Percentiles rank a stretch among this genome's conserved stretches.
phyloP scores from a whole-genome alignment of 768 basidiomycete species.

The Hirschioporus abietinus region DNA sequence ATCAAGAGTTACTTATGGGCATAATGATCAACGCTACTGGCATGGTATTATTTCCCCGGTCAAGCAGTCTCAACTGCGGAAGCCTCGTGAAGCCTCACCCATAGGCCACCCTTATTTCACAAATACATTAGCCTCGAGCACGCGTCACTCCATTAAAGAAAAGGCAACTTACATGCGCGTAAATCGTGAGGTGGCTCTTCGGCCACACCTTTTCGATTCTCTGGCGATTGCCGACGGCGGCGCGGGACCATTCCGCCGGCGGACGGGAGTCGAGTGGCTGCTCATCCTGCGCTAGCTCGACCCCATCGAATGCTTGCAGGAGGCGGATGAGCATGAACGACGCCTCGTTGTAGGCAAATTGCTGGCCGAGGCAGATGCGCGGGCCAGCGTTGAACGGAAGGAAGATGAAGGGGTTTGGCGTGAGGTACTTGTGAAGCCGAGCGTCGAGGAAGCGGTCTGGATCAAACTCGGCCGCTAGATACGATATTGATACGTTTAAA shows the following conservation, averaged over 20 bases:
- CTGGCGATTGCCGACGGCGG: conserved; percentile 13
- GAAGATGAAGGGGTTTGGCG: conserved; percentile 63
- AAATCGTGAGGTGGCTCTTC: conserved; percentile 14
- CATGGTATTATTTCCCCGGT: neutral
- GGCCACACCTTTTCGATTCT: conserved; percentile 14
- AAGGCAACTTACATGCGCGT: conserved; percentile 8
- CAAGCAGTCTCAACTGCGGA: conserved; percentile 5
- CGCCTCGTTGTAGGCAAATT: conserved; percentile 63
- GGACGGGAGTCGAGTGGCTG: conserved; percentile 38
- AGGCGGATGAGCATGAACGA: conserved; percentile 60
- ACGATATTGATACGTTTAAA: neutral
- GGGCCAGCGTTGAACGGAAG: conserved; percentile 66
- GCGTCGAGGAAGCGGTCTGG: conserved; percentile 63
- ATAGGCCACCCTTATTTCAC: conserved; percentile 29
- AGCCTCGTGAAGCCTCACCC: conserved; percentile 31
- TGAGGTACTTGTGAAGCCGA: conserved; percentile 46
- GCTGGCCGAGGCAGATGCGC: conserved; percentile 55
- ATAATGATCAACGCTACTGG: no score
- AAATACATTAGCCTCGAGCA: neutral
- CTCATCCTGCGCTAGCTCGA: conserved; percentile 40
- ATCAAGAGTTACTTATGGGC: neutral
- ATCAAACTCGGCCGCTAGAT: conserved; percentile 42
- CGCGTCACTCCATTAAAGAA: neutral
- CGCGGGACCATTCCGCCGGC: conserved; percentile 38
- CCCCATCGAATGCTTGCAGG: conserved; percentile 45